Base-by-base conservation (phyloP, 495 filamentous ascomycete species). In the Rusavskia elegans region DNA sequence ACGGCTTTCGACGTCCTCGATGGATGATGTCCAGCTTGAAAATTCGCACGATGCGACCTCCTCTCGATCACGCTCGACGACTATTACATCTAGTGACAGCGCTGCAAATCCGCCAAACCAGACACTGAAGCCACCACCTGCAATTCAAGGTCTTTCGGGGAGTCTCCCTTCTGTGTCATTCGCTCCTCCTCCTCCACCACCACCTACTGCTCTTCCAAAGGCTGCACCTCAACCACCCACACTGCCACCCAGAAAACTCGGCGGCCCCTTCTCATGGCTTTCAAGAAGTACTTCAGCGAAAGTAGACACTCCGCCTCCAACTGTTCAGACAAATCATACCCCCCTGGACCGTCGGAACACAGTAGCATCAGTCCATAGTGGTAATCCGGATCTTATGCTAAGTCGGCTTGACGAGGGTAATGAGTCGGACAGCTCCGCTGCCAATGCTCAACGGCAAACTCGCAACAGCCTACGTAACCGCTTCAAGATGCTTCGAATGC, bases 241-340 rank as follows among this genome's bases (percentile, higher is more conserved):
- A 16, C 58, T 71, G 35, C 59, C 71, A 32, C 42, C 70, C 7
- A 73, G 84, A 63, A 90, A 87, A 62, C 69, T 86, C 21, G 85
- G 81, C 41, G 81, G 84, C 52, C 87, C 87, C 0, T 94, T 90
- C 54, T 79, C 85, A 19, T 92, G 85, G 85, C 74, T 93, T 45
- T 88, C 85, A n/a, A 74, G 87, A 54, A 83, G 76, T 60, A 81
- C 80, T 11, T 74, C 75, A 3, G 59, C 73, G 32, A 68, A 73
- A 29, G 86, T 85, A 61, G 78, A 84, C 27, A 60, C 69, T 40
- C 68, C 74, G 29, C 70, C 76, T 27, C 71, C 78, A 5, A 71
- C 80, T 3, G 71, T 78, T 9, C 59, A 60, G 11, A 58, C 60
- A 20, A 53, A 66, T 9, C 53, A 64, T 23, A 59, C 66, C 37